Base-by-base conservation (phyloP, 352 stramenopile genomes). In the Phytophthora sojae region DNA sequence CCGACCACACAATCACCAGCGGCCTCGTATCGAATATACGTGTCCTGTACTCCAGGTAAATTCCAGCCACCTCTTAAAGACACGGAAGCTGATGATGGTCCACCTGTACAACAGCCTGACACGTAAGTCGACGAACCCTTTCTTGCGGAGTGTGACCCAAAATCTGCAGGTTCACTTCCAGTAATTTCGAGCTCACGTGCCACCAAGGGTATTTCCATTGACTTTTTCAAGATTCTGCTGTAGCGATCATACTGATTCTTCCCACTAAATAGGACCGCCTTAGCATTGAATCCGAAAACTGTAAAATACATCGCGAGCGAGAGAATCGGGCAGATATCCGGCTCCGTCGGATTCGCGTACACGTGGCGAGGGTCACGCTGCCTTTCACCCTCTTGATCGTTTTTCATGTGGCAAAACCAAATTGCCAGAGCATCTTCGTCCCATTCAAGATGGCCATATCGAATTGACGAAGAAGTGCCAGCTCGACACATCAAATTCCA, bases 341-440 rank as follows among this genome's bases (percentile, higher is more conserved):
- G 66, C 3, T 59, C 50, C 1, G 61, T 44, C 14, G 75, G 71
- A 57, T 79, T 79, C n/a, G 70, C 63, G 30, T 82, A 82, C 0
- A 75, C 44, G 50, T 77, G 67, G 17, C 70, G 37, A 9, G 57
- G 14, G 39, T 79, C 66, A 3, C 60, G 59, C 37, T 21, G 59
- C 5, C 54, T 30, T 5, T 61, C 58, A 9, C 75, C 66, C 14
- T 71, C 64, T 45, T 77, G 75, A 56, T 77, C 75, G 32, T 76
- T 79, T 21, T 79, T 76, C 61, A 73, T 72, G 30, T 73, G 74
- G 7, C 29, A 42, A 44, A 78, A 81, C 4, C 19, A 45, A 56
- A 77, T 70, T 12, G 35, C 66, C 14, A 73, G 35, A 9, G 54
- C 66, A 32, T 69, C 59, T 14, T 49, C 44, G 21, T 69, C 44